Evolutionary conservation across 345 rosid species (phyloP).

Genomic region (Salix caprea): DNA sequence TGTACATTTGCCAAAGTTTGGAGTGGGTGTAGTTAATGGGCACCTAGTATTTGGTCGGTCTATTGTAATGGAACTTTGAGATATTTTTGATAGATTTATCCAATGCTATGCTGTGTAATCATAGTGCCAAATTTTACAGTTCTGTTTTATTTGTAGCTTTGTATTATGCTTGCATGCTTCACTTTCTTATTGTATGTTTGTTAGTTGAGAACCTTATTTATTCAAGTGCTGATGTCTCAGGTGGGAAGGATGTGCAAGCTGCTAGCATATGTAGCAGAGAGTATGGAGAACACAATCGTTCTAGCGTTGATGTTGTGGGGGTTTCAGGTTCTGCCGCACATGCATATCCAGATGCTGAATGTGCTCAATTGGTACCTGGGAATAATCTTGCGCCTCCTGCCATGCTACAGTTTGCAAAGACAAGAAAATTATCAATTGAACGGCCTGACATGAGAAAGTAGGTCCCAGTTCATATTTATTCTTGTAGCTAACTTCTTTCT

Average conservation of each 20-base stretch:
- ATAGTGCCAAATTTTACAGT: neutral
- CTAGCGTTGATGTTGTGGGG: slow-evolving; percentile 41
- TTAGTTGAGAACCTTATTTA: neutral
- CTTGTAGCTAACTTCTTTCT: neutral
- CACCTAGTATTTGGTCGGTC: neutral
- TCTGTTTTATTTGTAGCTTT: neutral
- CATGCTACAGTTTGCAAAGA: slow-evolving; percentile 84
- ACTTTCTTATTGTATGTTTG: neutral
- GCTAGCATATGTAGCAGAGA: slow-evolving; percentile 38
- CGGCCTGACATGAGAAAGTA: slow-evolving; percentile 86
- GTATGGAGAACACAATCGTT: slow-evolving; percentile 36
- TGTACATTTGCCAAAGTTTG: neutral
- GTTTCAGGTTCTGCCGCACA: slow-evolving; percentile 53
- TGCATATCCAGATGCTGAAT: slow-evolving; percentile 59
- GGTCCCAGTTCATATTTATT: slow-evolving; percentile 19
- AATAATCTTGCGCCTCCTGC: slow-evolving; percentile 57
- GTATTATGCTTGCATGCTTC: neutral
- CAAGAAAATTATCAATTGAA: slow-evolving; percentile 86
- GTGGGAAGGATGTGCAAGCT: slow-evolving; percentile 33
- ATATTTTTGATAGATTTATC: neutral
- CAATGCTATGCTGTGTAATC: neutral
- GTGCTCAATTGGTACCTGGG: slow-evolving; percentile 58
- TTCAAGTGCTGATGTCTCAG: slow-evolving; percentile 40
- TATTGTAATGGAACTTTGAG: neutral
- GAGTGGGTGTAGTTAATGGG: neutral